Base-by-base conservation (phyloP, 2,329 filamentous ascomycete genomes). In the Biscogniauxia marginata region DNA sequence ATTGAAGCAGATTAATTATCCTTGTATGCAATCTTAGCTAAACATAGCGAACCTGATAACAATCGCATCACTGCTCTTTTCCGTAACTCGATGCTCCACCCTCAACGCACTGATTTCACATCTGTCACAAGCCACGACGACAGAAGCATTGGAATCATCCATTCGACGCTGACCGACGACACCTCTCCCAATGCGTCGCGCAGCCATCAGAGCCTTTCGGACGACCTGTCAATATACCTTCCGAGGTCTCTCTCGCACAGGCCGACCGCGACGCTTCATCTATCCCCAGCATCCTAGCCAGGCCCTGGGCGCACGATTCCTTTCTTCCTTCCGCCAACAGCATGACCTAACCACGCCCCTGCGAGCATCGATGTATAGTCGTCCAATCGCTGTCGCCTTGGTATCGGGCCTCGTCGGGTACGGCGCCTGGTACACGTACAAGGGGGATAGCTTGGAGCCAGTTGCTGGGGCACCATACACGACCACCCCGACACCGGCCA, bases 351-450 rank as follows among this genome's bases (percentile, higher is more conserved):
- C 70, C 65, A 74, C 76, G 61, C 77, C 83, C 55, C 76, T 89
- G 55, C 82, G 78, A 63, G 86, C 87, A 64, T 89, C 88, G 64
- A 93, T 93, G 89, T 88, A 89, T 74, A 75, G 88, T 69, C 86
- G 89, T 61, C 82, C 86, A 64, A 79, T 89, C 63, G 84, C 84
- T 4, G 78, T 85, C 64, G 88, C 86, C 57, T 73, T 91, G 57
- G 80, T 88, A 56, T 87, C 89, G 60, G 84, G 85, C 68, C 79
- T 90, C 56, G 87, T 90, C 56, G 89, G 87, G 64, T 90, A 87
- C 75, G 87, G 88, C 61, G 87, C 88, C 63, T 93, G 87, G 82
- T 91, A 91, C 75, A 82, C 83, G 53, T 90, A 89, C 75, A 83
- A 81, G 69, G 79, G 72, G 58, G 65, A 67, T 63, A 66, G 63